Evolutionary conservation across 805 yeast species (phyloP), one percentile per base, ranked within the genome.

Genomic region (Pichia insulana): DNA sequence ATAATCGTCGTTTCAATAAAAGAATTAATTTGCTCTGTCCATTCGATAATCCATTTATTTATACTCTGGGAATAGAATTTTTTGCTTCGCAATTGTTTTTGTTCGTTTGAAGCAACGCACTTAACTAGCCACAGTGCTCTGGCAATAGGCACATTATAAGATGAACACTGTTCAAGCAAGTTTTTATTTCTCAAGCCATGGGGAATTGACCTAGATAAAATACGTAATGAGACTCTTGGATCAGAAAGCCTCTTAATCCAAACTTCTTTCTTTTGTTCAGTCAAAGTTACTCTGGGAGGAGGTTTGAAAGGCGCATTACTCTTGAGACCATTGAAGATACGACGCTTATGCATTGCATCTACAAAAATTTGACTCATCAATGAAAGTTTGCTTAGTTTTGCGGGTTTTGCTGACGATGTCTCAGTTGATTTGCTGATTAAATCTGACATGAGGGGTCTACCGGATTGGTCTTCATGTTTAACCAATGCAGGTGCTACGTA

Each of bases 51-150:
- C 87, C 96, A 82, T 37, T 71, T 74, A 19, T 63, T 58, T 45
- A 79, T 83, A n/a, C 68, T 64, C 5, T 58, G 40, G 2, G 42
- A 36, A 15, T 49, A 27, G n/a, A 44, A 26, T 12, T 31, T 43
- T 47, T 73, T 76, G 35, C 84, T 61, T 47, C 71, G 73, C 37
- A 79, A 53, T 13, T 76, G 76, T 22, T 83, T 59, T 28, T 78
- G 67, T 52, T 87, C 96, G 48, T 88, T 83, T 11, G 84, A 79
- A 19, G 89, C 79, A 3, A 89, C 86, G 59, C 96, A 86, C 49
- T 85, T 77, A 3, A 90, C 83, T 46, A 92, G 73, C 98, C 98
- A 90, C 2, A 90, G 61, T 0, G 96, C 95, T 46, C 97, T 67
- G n/a, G 73, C 57, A 2, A 83, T 64, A 0, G 97, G 96, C 0